Percentiles rank a stretch among this genome's conserved stretches.
These are phyloP conservation scores for Microsporum ferrugineum DNA, from an alignment of 2,329 filamentous ascomycete genomes.

Conservation along the genomic window DNA sequence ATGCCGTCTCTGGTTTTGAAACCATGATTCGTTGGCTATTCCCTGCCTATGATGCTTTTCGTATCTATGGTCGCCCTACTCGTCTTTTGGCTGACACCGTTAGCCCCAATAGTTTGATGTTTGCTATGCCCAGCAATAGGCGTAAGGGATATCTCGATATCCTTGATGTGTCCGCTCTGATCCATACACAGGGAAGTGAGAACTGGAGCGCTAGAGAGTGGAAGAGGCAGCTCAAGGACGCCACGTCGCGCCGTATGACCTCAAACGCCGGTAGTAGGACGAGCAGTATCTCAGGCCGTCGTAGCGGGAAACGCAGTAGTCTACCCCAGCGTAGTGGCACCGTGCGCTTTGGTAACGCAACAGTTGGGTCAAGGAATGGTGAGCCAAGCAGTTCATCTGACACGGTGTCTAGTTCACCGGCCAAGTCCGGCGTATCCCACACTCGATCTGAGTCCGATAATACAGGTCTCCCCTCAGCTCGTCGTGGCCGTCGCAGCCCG, in stretches of 20 bases:
- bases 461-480: slow-evolving; percentile 10
- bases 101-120: slow-evolving; percentile 87
- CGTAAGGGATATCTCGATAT: slow-evolving; percentile 86
- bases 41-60: slow-evolving; percentile 86
- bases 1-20: slow-evolving; percentile 88
- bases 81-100: slow-evolving; percentile 77
- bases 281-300: slow-evolving; percentile 41
- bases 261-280: slow-evolving; percentile 47
- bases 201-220: slow-evolving; percentile 79
- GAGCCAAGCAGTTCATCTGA: slow-evolving; percentile 22
- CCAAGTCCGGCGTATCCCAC: slow-evolving; percentile 16
- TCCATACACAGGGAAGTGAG: slow-evolving; percentile 64
- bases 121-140: slow-evolving; percentile 83
- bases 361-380: slow-evolving; percentile 9
- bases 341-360: slow-evolving; percentile 23
- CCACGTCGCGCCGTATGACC: slow-evolving; percentile 47
- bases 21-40: slow-evolving; percentile 90
- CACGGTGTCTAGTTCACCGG: not conserved
- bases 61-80: slow-evolving; percentile 77
- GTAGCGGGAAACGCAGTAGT: slow-evolving; percentile 38
- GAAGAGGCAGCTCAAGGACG: slow-evolving; percentile 77
- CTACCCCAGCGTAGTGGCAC: slow-evolving; percentile 25
- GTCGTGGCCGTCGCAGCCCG: not conserved
- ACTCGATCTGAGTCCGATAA: slow-evolving; percentile 26
- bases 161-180: slow-evolving; percentile 68